Evolutionary conservation across 2,329 filamentous ascomycete genomes (phyloP), one percentile per base, ranked within the genome.

Genomic region (Colletotrichum sp.): DNA sequence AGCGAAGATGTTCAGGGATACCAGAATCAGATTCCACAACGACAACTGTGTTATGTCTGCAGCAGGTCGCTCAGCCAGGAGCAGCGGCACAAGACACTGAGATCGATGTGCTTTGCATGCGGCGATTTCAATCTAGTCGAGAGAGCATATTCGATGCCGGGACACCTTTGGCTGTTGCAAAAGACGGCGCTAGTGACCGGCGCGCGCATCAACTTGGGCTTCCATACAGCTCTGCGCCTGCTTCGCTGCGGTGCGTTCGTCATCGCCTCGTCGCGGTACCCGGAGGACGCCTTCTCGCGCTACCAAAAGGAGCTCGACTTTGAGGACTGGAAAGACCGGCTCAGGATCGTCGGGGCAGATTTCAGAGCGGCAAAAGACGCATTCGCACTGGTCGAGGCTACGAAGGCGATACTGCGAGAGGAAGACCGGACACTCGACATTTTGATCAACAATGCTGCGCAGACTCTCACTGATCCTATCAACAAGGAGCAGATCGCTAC

Each of bases 381-480:
- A 5, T 61, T 61, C 27, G 57, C 57, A 29, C 30, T 61, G 29
- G 57, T 61, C 16, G 57, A 61, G 16, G 29, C 57, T 1, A 12
- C 57, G 16, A 61, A 32, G 19, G 64, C 62, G 8, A 66, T 81
- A n/a, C 55, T 84, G 25, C 15, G 29, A 6, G 16, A 59, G 27
- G 75, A 63, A 49, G 59, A 69, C 12, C 64, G 65, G 32, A 63
- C 22, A 39, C 77, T 86, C 12, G 79, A 85, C 73, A 80, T 86
- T 8, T 67, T 86, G 61, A 81, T 86, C 77, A 86, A 85, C 64
- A 86, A 86, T 65, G 85, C 85, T 3, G 84, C 85, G 5, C 84
- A 85, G 76, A 85, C 83, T 1, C 73, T 85, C 52, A 85, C 83
- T 0, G 85, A 86, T 59, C 80, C 82, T 9, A 57, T 84, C 12